These are phyloP conservation scores for Aspergillus sp. DNA, from an alignment of 2,329 filamentous ascomycete species.

Conservation along the genomic window DNA sequence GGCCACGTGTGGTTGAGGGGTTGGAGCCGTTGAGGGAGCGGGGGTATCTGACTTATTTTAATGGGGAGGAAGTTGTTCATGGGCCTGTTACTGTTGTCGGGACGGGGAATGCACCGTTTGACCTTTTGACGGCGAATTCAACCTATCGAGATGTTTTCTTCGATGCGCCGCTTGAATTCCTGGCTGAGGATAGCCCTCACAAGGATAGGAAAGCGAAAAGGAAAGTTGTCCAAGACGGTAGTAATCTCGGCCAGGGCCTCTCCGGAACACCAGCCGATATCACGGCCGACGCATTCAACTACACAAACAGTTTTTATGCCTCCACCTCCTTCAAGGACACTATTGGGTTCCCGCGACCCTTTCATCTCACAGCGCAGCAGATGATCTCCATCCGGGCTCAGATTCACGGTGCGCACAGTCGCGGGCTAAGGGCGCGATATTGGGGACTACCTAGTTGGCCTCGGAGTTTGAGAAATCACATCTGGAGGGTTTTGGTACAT, in stretches of 20 bases:
- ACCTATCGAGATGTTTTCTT: slow-evolving; percentile 51
- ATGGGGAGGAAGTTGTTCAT: slow-evolving; percentile 36
- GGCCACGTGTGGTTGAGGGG: slow-evolving; percentile 34
- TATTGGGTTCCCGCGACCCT: slow-evolving; percentile 46
- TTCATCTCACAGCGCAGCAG: slow-evolving; percentile 42
- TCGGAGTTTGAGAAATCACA: slow-evolving; percentile 44
- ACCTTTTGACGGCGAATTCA: slow-evolving; percentile 40
- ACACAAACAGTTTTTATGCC: slow-evolving; percentile 53
- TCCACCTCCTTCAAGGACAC: slow-evolving; percentile 46
- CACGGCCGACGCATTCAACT: slow-evolving; percentile 38
- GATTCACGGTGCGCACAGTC: slow-evolving; percentile 45
- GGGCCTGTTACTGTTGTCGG: slow-evolving; percentile 49
- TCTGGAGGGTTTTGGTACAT: slow-evolving; percentile 49
- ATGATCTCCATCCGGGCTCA: slow-evolving; percentile 45
- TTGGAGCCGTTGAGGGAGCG: slow-evolving; percentile 42
- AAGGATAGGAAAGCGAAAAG: neutral
- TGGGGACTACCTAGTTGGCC: slow-evolving; percentile 54
- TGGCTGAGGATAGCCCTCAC: slow-evolving; percentile 18
- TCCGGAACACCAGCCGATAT: slow-evolving; percentile 33
- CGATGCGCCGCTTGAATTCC: slow-evolving; percentile 45
- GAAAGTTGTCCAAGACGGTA: slow-evolving; percentile 4
- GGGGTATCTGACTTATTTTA: slow-evolving; percentile 46
- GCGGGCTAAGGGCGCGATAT: slow-evolving; percentile 51
- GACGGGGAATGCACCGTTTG: slow-evolving; percentile 48
- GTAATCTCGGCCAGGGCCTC: slow-evolving; percentile 40